Evolutionary conservation across 768 basidiomycete species (phyloP).

Genomic region (Boletus reticulatus): DNA sequence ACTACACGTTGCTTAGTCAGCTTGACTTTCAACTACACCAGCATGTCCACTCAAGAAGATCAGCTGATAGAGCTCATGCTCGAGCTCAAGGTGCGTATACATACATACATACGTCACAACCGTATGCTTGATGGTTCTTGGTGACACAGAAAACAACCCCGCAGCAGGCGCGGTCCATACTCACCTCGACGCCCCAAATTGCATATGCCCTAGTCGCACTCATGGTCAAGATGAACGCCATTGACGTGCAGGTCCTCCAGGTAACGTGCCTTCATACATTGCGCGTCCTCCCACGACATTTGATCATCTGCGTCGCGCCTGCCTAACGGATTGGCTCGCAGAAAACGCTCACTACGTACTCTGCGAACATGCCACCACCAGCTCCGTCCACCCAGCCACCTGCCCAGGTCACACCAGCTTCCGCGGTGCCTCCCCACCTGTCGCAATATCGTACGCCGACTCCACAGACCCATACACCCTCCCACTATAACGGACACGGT

Average conservation of each 20-base stretch:
- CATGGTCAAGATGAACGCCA: conserved; percentile 75
- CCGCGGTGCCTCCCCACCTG: conserved; percentile 48
- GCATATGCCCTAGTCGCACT: conserved; percentile 73
- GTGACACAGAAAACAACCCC: conserved; percentile 68
- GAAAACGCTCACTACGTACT: conserved; percentile 65
- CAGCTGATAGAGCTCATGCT: conserved; percentile 72
- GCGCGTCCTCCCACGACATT: not conserved
- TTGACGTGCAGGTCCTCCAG: conserved; percentile 75
- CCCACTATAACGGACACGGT: conserved; percentile 26
- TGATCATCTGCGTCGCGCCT: conserved; percentile 1
- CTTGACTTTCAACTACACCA: too few species aligned
- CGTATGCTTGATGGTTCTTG: conserved; percentile 1
- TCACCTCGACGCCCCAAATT: conserved; percentile 72
- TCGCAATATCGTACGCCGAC: conserved; percentile 35
- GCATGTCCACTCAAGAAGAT: conserved; percentile 59
- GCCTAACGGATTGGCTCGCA: conserved; percentile 16
- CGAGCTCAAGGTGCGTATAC: conserved; percentile 55
- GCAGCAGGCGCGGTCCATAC: conserved; percentile 61
- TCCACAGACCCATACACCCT: conserved; percentile 32
- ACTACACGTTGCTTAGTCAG: too few species aligned
- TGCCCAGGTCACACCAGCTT: conserved; percentile 27
- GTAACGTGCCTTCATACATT: conserved; percentile 33
- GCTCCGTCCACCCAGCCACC: conserved; percentile 23
- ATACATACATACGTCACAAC: too few species aligned
- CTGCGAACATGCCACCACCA: conserved; percentile 23